Evolutionary conservation across 192 early-diverging fungal species (phyloP).

Genomic region (Podila verticillata): DNA sequence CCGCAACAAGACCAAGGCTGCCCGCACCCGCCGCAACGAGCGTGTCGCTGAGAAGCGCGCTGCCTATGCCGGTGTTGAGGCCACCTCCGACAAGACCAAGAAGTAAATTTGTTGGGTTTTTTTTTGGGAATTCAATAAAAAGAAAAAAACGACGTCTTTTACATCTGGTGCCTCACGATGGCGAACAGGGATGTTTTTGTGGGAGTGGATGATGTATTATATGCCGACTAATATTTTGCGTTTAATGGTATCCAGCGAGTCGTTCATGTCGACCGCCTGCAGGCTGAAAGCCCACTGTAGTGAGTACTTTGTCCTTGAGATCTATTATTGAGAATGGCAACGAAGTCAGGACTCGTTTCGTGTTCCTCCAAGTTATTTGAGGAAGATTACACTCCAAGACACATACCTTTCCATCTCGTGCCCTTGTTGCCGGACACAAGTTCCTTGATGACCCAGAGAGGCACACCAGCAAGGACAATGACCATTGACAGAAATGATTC

Average conservation of each 20-base stretch:
- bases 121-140: constrained; percentile 2
- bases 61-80: constrained; percentile 66
- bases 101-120: constrained; percentile 44
- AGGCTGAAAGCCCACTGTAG: constrained; percentile 26
- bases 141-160: neutral
- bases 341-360: neutral
- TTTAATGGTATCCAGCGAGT: constrained; percentile 8
- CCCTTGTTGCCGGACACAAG: constrained; percentile 48
- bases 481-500: constrained; percentile 59
- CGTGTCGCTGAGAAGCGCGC: constrained; percentile 92
- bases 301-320: constrained; percentile 25
- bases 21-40: constrained; percentile 88
- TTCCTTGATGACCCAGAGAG: constrained; percentile 62
- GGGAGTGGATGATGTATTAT: no score
- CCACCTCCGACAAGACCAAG: no score
- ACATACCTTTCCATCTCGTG: constrained; percentile 50
- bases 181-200: no score
- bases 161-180: no score
- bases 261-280: constrained; percentile 45
- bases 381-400: neutral
- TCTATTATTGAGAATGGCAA: constrained; percentile 4
- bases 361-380: no score
- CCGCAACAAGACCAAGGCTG: constrained; percentile 92
- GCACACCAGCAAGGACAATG: constrained; percentile 59
- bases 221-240: no score